phyloP scores from a whole-genome alignment of 2,329 filamentous ascomycete genomes.

The Hypoxylon sp. region DNA sequence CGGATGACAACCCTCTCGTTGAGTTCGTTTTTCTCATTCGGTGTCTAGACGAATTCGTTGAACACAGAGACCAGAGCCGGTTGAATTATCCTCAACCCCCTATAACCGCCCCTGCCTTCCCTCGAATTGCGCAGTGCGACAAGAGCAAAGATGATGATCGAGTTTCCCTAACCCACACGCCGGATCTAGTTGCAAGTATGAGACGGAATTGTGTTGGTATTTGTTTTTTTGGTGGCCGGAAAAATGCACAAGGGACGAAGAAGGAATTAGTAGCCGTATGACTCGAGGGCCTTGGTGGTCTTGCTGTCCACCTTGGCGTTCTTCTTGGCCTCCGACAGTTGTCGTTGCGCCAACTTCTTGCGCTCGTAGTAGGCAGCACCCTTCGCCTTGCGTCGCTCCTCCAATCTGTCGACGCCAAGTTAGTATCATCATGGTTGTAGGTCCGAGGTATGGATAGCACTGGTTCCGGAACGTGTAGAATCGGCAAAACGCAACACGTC shows the following conservation, averaged over 20 bases:
- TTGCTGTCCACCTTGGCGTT: conserved; percentile 85
- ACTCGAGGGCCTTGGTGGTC: conserved; percentile 86
- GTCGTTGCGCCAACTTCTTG: conserved; percentile 96
- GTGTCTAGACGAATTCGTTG: conserved; percentile 47
- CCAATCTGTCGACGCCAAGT: conserved; percentile 71
- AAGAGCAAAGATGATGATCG: conserved; percentile 47
- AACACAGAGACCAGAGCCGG: conserved; percentile 47
- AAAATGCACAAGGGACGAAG: conserved; percentile 44
- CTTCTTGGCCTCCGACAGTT: conserved; percentile 93
- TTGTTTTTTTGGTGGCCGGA: conserved; percentile 42
- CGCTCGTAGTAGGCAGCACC: conserved; percentile 98
- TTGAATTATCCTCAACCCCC: conserved; percentile 42
- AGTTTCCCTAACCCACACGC: conserved; percentile 48
- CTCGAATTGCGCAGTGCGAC: conserved; percentile 45
- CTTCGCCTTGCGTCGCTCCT: conserved; percentile 99
- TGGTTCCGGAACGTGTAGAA: neutral
- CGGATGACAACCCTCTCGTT: conserved; percentile 24
- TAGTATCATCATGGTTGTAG: conserved; percentile 5
- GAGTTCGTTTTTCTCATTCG: conserved; percentile 49
- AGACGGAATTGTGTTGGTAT: conserved; percentile 43
- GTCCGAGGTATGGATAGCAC: neutral
- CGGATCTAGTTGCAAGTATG: conserved; percentile 48
- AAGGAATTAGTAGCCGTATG: conserved; percentile 82
- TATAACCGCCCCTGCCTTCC: conserved; percentile 45
- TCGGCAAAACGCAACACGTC: neutral